Conservation (phyloP, 1,284 basidiomycete genomes). For the Ustilago hordei region DNA sequence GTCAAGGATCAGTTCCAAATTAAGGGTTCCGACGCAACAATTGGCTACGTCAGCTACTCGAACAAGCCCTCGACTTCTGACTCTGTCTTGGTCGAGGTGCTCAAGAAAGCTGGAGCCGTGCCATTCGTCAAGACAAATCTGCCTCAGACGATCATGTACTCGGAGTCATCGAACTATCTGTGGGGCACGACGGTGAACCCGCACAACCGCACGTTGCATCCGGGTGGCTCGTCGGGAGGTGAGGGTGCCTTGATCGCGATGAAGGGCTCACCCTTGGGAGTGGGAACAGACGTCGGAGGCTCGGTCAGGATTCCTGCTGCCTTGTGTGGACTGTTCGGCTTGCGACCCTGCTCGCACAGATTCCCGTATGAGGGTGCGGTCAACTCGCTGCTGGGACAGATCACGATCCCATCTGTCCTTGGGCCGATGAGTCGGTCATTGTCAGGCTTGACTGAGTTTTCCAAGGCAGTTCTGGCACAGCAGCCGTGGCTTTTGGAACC, state of each 20-base stretch:
- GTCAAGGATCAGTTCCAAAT: conserved; percentile 78
- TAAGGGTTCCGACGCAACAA: conserved; percentile 75
- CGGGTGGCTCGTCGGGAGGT: conserved; percentile 77
- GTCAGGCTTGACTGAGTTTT: conserved; percentile 76
- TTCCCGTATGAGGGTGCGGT: conserved; percentile 77
- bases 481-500: conserved; percentile 81
- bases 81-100: conserved; percentile 60
- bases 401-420: conserved; percentile 78
- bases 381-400: conserved; percentile 73
- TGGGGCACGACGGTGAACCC: conserved; percentile 80
- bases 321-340: conserved; percentile 77
- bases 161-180: conserved; percentile 72
- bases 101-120: conserved; percentile 76
- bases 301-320: conserved; percentile 76
- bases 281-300: conserved; percentile 81
- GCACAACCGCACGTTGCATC: conserved; percentile 72
- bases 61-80: conserved; percentile 37
- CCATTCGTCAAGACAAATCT: conserved; percentile 78
- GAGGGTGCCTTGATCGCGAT: conserved; percentile 77
- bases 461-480: conserved; percentile 74
- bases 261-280: conserved; percentile 74
- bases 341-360: conserved; percentile 79
- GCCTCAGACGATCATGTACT: conserved; percentile 55
- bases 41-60: conserved; percentile 76
- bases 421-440: conserved; percentile 78